Evolutionary conservation across 495 filamentous ascomycete genomes (phyloP).

Genomic region (Hypoxylon lienhwacheense): DNA sequence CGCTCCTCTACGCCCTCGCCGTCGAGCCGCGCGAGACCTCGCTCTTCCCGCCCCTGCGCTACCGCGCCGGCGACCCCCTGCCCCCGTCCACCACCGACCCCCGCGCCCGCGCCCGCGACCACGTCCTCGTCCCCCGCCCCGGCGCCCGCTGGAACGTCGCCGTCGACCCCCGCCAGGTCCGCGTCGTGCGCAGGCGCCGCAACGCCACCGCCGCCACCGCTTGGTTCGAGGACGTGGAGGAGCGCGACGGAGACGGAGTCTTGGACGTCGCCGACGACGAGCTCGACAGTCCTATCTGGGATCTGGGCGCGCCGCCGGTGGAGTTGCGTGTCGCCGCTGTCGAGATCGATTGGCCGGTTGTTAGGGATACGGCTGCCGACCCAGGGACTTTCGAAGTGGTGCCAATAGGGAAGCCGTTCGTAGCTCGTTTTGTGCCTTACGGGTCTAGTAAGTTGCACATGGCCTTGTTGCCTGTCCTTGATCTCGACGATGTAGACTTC

Average conservation of each 20-base stretch:
- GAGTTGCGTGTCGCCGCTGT: slow-evolving; percentile 56
- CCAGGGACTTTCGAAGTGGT: slow-evolving; percentile 40
- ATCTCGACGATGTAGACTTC: slow-evolving; percentile 35
- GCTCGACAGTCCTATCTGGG: slow-evolving; percentile 53
- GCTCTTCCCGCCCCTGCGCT: slow-evolving; percentile 23
- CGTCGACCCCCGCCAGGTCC: slow-evolving; percentile 46
- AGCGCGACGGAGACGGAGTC: slow-evolving; percentile 10
- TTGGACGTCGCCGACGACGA: slow-evolving; percentile 5
- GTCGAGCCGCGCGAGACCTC: slow-evolving; percentile 36
- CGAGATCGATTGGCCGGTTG: slow-evolving; percentile 56
- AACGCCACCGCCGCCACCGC: neutral
- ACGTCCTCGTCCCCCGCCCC: slow-evolving; percentile 41
- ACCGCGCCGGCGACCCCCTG: slow-evolving; percentile 5
- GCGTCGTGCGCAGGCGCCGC: slow-evolving; percentile 18
- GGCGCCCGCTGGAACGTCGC: slow-evolving; percentile 53
- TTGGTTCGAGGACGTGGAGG: neutral
- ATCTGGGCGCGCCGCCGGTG: slow-evolving; percentile 50
- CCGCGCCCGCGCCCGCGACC: slow-evolving; percentile 38
- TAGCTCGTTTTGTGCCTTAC: slow-evolving; percentile 56
- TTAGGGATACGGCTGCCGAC: slow-evolving; percentile 49
- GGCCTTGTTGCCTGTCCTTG: slow-evolving; percentile 55
- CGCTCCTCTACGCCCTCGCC: slow-evolving; percentile 58
- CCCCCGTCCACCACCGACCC: slow-evolving; percentile 28
- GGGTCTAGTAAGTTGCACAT: slow-evolving; percentile 62
- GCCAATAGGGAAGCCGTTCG: slow-evolving; percentile 34